Evolutionary conservation across 495 filamentous ascomycete genomes (phyloP).

Genomic region (Filosporella fistucella): DNA sequence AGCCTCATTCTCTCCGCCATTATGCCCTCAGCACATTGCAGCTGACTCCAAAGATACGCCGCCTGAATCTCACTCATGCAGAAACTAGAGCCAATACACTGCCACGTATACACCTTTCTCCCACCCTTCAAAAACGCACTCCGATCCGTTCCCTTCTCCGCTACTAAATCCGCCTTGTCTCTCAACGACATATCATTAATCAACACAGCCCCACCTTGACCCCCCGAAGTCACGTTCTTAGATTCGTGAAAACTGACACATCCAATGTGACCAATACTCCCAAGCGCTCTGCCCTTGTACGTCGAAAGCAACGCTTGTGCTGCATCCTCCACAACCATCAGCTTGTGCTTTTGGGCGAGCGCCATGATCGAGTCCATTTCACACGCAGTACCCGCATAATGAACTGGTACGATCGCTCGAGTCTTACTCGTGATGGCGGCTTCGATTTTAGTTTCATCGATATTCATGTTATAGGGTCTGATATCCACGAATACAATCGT

Average conservation of each 20-base stretch:
- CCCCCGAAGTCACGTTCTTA: background rate
- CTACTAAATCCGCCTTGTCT: background rate
- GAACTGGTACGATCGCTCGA: background rate
- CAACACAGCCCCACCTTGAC: background rate
- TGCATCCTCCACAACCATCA: background rate
- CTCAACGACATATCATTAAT: background rate
- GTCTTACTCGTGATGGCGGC: background rate
- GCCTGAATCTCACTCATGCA: background rate
- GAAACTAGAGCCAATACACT: background rate
- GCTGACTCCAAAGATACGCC: background rate
- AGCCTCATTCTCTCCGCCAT: background rate
- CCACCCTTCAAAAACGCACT: background rate
- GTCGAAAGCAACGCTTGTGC: background rate
- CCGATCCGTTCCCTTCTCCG: background rate
- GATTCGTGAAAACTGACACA: background rate
- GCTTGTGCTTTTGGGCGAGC: background rate
- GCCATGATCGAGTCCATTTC: background rate
- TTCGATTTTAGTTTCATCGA: background rate
- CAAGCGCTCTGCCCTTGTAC: background rate
- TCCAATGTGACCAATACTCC: background rate
- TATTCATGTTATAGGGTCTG: background rate
- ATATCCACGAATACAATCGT: background rate
- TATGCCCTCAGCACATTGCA: background rate
- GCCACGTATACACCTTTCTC: background rate
- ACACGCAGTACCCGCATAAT: background rate